Evolutionary conservation across 78 protist species (phyloP), one percentile per base, ranked within the genome.

Genomic region (Ministeria vibrans): DNA sequence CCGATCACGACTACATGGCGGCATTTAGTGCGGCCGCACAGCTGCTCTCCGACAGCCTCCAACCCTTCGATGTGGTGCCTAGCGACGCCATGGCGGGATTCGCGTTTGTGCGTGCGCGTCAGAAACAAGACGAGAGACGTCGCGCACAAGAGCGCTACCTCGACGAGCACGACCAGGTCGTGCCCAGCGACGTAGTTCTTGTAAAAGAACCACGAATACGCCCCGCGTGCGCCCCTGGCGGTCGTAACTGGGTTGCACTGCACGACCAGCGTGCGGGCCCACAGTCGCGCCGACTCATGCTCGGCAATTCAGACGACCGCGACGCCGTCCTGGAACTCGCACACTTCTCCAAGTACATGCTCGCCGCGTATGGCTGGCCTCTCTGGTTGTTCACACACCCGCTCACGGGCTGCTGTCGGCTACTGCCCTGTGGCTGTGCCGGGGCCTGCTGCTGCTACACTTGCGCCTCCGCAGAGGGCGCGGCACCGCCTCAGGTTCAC

Each of bases 311-410:
- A 59, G 36, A 59, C 66, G 66, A 59, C n/a, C n/a, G 28, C 36
- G n/a, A 27, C 66, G 2, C 34, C 25, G 71, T 63, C 43, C 42
- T 32, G 32, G 71, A 68, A 9, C 18, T 68, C 55, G 55, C 6
- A 46, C 3, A 69, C 53, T 69, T 69, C 43, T n/a, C 23, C n/a
- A 41, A 28, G 46, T 55, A 32, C 59, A 41, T 44, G 22, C 41
- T 55, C 32, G 80, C 63, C 38, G 69, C 32, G 34, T 77, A 77
- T 55, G 80, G 80, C 55, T 77, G 80, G 80, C 80, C 80, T 5
- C 69, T 77, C 34, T 77, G 2, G 7, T 27, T 55, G n/a, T n/a
- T 32, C 27, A 63, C 2, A 28, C 38, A 77, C 51, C 80, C 22
- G 43, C 30, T 32, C 55, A 55, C 43, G 43, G 53, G 68, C 30